Base-by-base conservation (phyloP, 1,284 basidiomycete species). In the Schizophyllum commune region DNA sequence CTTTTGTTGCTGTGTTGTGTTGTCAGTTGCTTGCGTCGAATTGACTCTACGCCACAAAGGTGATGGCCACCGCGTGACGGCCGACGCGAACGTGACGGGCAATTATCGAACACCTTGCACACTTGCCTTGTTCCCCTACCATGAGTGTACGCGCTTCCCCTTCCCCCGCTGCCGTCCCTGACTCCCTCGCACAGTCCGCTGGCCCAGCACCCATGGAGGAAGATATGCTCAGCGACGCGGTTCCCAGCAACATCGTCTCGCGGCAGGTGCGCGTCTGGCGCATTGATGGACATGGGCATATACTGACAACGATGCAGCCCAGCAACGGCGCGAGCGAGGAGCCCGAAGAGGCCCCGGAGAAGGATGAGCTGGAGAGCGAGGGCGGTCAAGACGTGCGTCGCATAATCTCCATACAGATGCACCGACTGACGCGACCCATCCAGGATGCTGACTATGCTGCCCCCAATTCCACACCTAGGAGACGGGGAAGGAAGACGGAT, bases 201-300 rank as follows among this genome's bases (percentile, higher is more conserved):
- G 67, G 75, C 0, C 72, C 70, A 27, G 71, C 71, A 52, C 68
- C 71, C 20, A 78, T 77, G 73, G 89, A 91, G 6, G 89, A 92
- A 61, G 90, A 92, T 70, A 84, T 90, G 56, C 79, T 92, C 62
- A 91, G 88, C 69, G 89, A 92, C 70, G 80, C 92, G 59, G 85
- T 92, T 15, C 90, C 90, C 0, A 89, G 86, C 72, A 91, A 91
- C 70, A 89, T 91, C 63, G 87, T 91, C 58, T 92, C 89, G 64
- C 83, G 89, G 65, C 88, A 91, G 80, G 90, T 87, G 68, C 61
- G 75, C 39, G 39, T 17, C 39, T 68, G 58, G 15, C 21, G 19
- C 33, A 27, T 17, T 32, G 19, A 55, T 32, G 2, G 9, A 9
- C 51, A 20, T 33, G 27, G 27, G 2, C 27, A 27, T 32, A 55